Conservation (phyloP, 352 stramenopile genomes). For the Globisporangium parvum region DNA sequence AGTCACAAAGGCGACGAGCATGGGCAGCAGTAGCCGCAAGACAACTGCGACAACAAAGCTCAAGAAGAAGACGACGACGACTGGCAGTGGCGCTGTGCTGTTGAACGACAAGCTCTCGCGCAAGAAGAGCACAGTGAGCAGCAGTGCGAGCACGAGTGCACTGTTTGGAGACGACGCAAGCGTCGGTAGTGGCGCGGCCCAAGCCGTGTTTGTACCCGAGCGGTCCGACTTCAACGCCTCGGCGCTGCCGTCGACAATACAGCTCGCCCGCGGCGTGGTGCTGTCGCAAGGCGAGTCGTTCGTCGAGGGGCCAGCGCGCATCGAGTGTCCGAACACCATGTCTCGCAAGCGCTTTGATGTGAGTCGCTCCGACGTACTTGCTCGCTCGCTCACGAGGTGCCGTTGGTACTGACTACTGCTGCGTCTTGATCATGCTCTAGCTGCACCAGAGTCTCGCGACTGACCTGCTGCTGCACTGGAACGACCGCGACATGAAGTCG, state of each 20-base stretch:
- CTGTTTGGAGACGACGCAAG: neutral
- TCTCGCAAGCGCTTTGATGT: slow-evolving; percentile 69
- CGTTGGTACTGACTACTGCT: neutral
- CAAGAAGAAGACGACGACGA: slow-evolving; percentile 8
- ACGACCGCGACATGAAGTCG: slow-evolving; percentile 2
- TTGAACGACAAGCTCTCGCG: slow-evolving; percentile 17
- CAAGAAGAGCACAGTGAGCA: slow-evolving; percentile 1
- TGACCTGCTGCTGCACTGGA: slow-evolving; percentile 35
- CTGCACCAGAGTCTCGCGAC: slow-evolving; percentile 54
- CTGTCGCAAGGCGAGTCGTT: slow-evolving; percentile 35
- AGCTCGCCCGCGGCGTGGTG: slow-evolving; percentile 31
- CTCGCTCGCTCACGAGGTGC: neutral
- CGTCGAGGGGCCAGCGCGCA: slow-evolving; percentile 31
- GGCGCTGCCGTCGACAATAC: slow-evolving; percentile 20
- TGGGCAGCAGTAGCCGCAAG: neutral
- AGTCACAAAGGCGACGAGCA: neutral
- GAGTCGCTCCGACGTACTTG: slow-evolving; percentile 3
- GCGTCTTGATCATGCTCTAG: slow-evolving; percentile 13
- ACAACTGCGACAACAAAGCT: too few relatives aligned
- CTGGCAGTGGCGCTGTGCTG: slow-evolving; percentile 4
- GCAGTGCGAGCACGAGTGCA: neutral
- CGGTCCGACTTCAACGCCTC: slow-evolving; percentile 19
- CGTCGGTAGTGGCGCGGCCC: neutral
- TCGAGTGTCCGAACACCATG: slow-evolving; percentile 42
- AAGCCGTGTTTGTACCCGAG: slow-evolving; percentile 17